A percentile compares a stretch with the other conserved stretches of the same genome.
Evolutionary conservation across 768 basidiomycete genomes (phyloP).

Genomic region (Phanerochaete sordida): DNA sequence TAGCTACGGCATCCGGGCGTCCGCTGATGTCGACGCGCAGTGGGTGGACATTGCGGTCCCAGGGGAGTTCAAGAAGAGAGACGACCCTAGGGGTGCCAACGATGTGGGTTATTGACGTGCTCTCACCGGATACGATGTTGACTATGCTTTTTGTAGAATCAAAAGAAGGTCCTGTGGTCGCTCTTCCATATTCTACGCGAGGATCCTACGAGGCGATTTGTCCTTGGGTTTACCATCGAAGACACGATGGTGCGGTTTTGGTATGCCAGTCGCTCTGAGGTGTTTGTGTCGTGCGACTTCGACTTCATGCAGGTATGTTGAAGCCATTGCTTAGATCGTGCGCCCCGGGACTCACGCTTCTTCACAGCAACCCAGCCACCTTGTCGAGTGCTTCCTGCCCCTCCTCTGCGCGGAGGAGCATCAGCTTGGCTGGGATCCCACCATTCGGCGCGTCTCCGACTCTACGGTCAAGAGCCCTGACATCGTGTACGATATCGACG

Average conservation of each 20-base stretch:
- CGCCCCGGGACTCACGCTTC: not conserved
- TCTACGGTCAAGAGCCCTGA: not conserved
- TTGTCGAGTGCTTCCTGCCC: not conserved
- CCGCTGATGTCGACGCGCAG: not conserved
- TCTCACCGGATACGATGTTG: not conserved
- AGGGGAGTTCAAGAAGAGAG: not conserved
- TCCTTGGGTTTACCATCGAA: slow-evolving; percentile 27
- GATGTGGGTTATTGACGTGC: not conserved
- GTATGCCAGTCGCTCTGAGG: slow-evolving; percentile 20
- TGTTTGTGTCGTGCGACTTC: slow-evolving; percentile 17
- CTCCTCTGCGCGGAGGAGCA: not conserved
- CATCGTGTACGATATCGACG: not conserved
- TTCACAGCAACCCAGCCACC: not conserved
- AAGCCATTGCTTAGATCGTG: not conserved
- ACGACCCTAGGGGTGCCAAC: not conserved
- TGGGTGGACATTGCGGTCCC: not conserved
- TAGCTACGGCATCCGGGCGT: not conserved
- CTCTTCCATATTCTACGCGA: slow-evolving; percentile 21
- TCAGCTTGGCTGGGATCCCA: not conserved
- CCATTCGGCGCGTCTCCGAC: not conserved
- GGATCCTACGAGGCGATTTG: slow-evolving; percentile 24
- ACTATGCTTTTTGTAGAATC: not conserved
- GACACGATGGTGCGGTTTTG: slow-evolving; percentile 25
- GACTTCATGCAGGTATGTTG: slow-evolving; percentile 16
- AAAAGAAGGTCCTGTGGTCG: slow-evolving; percentile 25